Evolutionary conservation across 2,329 filamentous ascomycete genomes (phyloP), one percentile per base, ranked within the genome.

Genomic region (Calonectria pseudoreteaudii): DNA sequence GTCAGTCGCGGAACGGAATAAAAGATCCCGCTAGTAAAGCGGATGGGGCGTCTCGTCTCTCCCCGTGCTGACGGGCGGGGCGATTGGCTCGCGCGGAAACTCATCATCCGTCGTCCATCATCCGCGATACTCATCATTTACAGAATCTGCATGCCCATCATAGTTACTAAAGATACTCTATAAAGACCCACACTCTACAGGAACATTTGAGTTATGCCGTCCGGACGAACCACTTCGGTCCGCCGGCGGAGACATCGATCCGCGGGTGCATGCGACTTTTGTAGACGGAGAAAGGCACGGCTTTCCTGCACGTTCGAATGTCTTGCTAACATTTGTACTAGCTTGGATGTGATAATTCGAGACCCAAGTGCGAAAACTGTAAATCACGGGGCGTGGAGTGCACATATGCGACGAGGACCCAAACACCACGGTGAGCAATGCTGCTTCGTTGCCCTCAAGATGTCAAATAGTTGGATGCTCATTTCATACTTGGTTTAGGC

Each of bases 341-440:
- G 78, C 20, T 79, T 3, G 75, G 77, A 9, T 79, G 78, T 7
- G 75, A 79, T n/a, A 79, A 77, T 38, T 75, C 72, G 1, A 71
- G 65, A 18, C 77, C 77, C 0, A 74, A 65, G 13, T 79, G 78
- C 11, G 73, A 75, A 11, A 76, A 78, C 7, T 79, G 78, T 4
- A 66, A 71, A 38, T 50, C 23, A 5, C 74, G 70, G 1, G 23
- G 23, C 2, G 26, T 62, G 0, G 69, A 70, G 16, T 79, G 78
- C 13, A 75, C 65, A 0, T 79, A 79, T n/a, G 34, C 77, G 10
- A 65, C 30, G 2, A 76, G 76, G 20, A 14, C 3, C 3, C 68
- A 70, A 16, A 68, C 65, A 26, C 66, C 64, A 0, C 79, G 77
- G 77, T 76, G 9, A 52, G 58, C 36, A 38, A 30, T 28, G 2